phyloP scores from a whole-genome alignment of 139 green algal genomes.

The Pedinophyceae sp. region DNA sequence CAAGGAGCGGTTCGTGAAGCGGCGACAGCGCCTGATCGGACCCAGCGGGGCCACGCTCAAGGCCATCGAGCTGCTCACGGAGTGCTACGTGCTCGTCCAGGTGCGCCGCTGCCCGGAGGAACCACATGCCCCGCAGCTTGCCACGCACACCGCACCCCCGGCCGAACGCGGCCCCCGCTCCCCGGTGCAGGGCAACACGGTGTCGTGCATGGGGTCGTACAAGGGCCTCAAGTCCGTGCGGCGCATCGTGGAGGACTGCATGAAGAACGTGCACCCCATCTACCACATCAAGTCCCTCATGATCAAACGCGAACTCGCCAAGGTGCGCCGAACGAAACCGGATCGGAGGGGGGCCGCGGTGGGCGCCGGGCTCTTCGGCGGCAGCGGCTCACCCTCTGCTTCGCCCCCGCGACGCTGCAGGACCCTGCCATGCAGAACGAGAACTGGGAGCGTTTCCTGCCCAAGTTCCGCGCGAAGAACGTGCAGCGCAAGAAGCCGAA shows the following conservation, averaged over 20 bases:
- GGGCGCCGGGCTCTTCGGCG: too few species aligned
- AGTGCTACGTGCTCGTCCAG: conserved; percentile 93
- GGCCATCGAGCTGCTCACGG: conserved; percentile 91
- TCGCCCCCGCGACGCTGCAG: too few species aligned
- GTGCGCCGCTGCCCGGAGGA: conserved; percentile 15
- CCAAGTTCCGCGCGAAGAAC: conserved; percentile 99
- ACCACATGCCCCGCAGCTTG: too few species aligned
- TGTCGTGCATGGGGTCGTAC: conserved; percentile 84
- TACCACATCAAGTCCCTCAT: conserved; percentile 98
- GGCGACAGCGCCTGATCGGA: conserved; percentile 83
- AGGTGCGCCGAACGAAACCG: too few species aligned
- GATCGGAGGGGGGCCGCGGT: too few species aligned
- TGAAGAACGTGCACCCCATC: conserved; percentile 96
- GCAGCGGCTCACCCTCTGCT: too few species aligned
- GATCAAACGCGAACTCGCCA: conserved; percentile 96
- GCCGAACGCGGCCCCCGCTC: too few species aligned
- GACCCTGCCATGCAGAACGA: conserved; percentile 69
- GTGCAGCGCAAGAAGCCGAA: conserved; percentile 71
- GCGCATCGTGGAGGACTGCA: conserved; percentile 95
- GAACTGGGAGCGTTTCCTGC: conserved; percentile 96
- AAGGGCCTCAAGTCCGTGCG: conserved; percentile 80
- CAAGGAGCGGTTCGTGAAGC: conserved; percentile 89
- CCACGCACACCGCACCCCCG: too few species aligned
- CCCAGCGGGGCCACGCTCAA: conserved; percentile 96
- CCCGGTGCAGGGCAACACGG: conserved; percentile 81